A percentile compares a stretch with the other conserved stretches of the same genome.
Evolutionary conservation across 2,329 filamentous ascomycete genomes (phyloP).

Genomic region (Uncinocarpus reesii): DNA sequence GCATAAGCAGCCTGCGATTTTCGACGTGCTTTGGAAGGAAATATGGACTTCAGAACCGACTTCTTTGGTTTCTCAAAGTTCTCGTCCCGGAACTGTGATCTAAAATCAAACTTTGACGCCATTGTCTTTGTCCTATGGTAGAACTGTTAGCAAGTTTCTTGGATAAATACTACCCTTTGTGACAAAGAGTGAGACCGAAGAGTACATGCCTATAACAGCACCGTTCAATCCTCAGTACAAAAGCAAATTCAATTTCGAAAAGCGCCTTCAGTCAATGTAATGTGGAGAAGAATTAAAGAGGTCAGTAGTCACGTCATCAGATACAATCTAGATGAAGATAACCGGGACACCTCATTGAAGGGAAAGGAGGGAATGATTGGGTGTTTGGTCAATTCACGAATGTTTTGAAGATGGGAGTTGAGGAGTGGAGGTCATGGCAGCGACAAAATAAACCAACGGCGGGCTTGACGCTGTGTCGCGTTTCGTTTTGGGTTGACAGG

Average conservation of each 20-base stretch:
- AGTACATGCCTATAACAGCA: background rate
- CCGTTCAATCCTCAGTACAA: background rate
- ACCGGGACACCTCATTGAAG: background rate
- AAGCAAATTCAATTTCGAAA: background rate
- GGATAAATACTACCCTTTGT: too few relatives aligned
- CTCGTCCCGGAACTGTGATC: conserved; percentile 32
- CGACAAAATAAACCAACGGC: conserved; percentile 11
- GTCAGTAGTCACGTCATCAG: conserved; percentile 1
- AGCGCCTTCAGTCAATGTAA: background rate
- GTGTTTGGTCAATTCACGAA: background rate
- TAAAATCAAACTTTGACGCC: conserved; percentile 25
- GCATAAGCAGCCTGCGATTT: conserved; percentile 35
- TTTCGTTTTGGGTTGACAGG: conserved; percentile 11
- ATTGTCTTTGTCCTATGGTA: too few relatives aligned
- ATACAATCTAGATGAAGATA: background rate
- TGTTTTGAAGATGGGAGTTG: background rate
- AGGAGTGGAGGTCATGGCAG: conserved; percentile 4
- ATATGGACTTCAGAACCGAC: conserved; percentile 45
- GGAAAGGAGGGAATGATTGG: background rate
- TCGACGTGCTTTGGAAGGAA: conserved; percentile 42
- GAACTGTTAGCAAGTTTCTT: too few relatives aligned
- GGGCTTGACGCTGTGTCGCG: conserved; percentile 1
- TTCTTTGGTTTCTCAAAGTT: conserved; percentile 30
- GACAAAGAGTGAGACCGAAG: too few relatives aligned
- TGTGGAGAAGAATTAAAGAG: background rate